phyloP scores from a whole-genome alignment of 164 flowering plant species.

The Berberis thunbergii region DNA sequence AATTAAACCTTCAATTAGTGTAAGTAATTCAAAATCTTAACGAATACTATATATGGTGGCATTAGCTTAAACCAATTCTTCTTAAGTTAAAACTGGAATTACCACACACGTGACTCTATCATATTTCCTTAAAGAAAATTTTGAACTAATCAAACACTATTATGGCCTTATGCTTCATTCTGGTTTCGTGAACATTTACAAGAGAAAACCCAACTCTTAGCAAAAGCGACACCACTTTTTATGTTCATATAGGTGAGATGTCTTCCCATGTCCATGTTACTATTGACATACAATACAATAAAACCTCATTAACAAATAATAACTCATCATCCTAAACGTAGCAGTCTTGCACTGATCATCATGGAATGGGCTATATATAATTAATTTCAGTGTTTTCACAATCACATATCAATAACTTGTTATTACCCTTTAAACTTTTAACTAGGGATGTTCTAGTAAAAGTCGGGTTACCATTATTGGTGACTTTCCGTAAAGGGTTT shows the following conservation, averaged over 20 bases:
- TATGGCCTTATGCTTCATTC: neutral
- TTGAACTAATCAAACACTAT: neutral
- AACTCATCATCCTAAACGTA: neutral
- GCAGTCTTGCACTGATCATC: neutral
- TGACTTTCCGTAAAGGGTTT: neutral
- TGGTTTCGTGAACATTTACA: constrained; percentile 1
- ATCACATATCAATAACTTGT: neutral
- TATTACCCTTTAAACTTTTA: neutral
- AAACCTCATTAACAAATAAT: neutral
- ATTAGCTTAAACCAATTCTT: neutral
- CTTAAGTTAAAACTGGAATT: neutral
- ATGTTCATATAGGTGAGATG: neutral
- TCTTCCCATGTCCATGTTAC: neutral
- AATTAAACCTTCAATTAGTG: too few relatives aligned
- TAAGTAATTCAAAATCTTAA: neutral
- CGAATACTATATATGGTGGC: neutral
- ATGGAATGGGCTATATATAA: neutral
- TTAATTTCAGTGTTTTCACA: neutral
- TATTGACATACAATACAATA: neutral
- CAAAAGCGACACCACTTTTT: neutral
- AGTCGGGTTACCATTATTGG: neutral
- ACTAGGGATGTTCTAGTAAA: neutral
- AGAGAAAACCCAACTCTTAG: neutral
- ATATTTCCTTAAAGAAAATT: neutral
- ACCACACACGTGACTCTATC: neutral